Evolutionary conservation across 371 early-diverging fungal species (phyloP).

Genomic region (Mortierella sp.): DNA sequence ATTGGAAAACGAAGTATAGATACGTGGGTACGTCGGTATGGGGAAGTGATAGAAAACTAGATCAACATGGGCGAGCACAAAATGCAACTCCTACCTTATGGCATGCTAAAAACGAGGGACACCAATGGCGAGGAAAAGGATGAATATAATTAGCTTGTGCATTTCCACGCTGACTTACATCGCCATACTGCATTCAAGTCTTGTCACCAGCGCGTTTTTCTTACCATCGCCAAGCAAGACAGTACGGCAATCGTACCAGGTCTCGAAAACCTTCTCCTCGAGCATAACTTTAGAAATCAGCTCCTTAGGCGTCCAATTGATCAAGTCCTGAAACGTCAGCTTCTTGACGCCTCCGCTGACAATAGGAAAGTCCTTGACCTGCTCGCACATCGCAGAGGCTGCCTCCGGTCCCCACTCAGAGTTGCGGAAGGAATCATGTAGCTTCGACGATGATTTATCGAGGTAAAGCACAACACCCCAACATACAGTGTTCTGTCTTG

Average conservation of each 20-base stretch:
- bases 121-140: not conserved
- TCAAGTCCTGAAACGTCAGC: slow-evolving; percentile 19
- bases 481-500: not conserved
- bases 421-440: not conserved
- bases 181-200: not conserved
- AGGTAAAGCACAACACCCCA: slow-evolving; percentile 20
- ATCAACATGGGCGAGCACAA: not conserved
- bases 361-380: slow-evolving; percentile 10
- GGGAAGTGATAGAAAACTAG: not conserved
- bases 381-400: slow-evolving; percentile 22
- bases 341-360: slow-evolving; percentile 11
- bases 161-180: not conserved
- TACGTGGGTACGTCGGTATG: not conserved
- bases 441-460: not conserved
- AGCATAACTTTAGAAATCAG: slow-evolving; percentile 32
- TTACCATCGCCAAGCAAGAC: slow-evolving; percentile 49
- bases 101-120: not conserved
- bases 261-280: slow-evolving; percentile 41
- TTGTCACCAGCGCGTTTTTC: not conserved
- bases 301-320: slow-evolving; percentile 21
- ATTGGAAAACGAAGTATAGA: not conserved
- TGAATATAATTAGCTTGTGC: not conserved
- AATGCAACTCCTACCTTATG: not conserved
- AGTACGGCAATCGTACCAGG: slow-evolving; percentile 27
- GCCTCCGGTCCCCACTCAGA: slow-evolving; percentile 22